Conservation (phyloP, 352 stramenopile genomes). For the Globisporangium abappressorium region DNA sequence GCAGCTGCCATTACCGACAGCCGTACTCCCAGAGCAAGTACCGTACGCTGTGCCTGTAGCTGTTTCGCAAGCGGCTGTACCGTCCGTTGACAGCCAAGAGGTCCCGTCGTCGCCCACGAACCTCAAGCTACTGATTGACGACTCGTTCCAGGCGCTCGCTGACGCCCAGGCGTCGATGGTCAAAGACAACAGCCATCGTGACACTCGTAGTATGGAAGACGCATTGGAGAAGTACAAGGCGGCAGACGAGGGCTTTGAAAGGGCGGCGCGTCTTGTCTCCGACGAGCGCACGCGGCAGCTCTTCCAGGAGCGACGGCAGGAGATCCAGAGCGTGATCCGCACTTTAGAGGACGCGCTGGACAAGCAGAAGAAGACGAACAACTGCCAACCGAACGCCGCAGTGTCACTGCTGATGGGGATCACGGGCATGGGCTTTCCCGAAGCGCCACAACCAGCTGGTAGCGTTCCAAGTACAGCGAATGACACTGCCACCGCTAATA, state of each 20-base stretch:
- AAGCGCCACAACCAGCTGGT: background rate
- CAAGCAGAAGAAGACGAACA: background rate
- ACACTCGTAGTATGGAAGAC: background rate
- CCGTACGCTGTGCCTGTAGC: slow-evolving; percentile 10
- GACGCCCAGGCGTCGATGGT: slow-evolving; percentile 25
- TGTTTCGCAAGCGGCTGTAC: background rate
- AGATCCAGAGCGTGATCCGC: slow-evolving; percentile 35
- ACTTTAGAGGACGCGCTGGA: background rate
- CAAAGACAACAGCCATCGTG: background rate
- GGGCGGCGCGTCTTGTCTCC: slow-evolving; percentile 28
- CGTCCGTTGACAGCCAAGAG: background rate
- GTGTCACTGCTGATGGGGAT: slow-evolving; percentile 12
- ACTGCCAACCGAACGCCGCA: background rate
- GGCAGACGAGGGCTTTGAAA: slow-evolving; percentile 32
- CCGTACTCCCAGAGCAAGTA: background rate
- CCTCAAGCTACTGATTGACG: slow-evolving; percentile 30
- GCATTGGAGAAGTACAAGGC: slow-evolving; percentile 33
- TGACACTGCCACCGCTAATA: no score
- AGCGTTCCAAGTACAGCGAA: background rate
- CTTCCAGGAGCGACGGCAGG: slow-evolving; percentile 24
- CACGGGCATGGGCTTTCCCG: slow-evolving; percentile 3
- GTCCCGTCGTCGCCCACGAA: background rate
- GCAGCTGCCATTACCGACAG: background rate
- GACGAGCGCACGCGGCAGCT: slow-evolving; percentile 41
- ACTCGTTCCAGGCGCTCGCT: slow-evolving; percentile 36